Evolutionary conservation across 192 early-diverging fungal species (phyloP), one percentile per base, ranked within the genome.

Genomic region (Coemansia reversa): DNA sequence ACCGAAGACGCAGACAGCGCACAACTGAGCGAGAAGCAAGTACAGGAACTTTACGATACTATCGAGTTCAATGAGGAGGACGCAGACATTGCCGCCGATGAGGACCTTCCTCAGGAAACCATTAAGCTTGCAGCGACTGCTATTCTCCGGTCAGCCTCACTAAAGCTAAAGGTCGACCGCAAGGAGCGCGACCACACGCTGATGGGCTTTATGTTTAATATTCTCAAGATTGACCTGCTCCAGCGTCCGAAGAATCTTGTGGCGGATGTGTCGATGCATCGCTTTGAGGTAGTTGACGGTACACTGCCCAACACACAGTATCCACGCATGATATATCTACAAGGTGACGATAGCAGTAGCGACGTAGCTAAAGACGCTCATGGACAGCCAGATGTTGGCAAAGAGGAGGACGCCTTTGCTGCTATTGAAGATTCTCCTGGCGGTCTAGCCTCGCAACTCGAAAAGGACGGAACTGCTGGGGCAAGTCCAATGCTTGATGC

Each of bases 41-140:
- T 91, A 54, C 86, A 93, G 64, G 90, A 95, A 74, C 83, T 98
- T 14, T 95, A 93, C 81, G 89, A 96, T 29, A 92, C 92, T 8
- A 98, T 98, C 58, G 95, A 98, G 55, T 98, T 90, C 71, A 91
- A 98, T 68, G 93, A 94, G 57, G 83, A 88, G 0, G 84, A 87
- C 0, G 63, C 88, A 7, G 70, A 79, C 2, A 81, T 67, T 9
- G 67, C 58, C 2, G 76, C 51, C 22, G 69, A 72, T n/a, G 80
- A 79, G 23, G 72, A 79, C 39, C 56, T 76, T 42, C 80, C 74
- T 29, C 42, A 62, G 19, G 84, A 88, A 51, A 87, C 87, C 3
- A 83, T 89, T 23, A 79, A 87, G 30, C 74, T 89, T 49, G 74
- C 84, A 0, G 74, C 89, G 0, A 81, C 85, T 9, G 92, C 88